Base-by-base conservation (phyloP, 768 basidiomycete genomes). In the Nevesoporus exiguus region DNA sequence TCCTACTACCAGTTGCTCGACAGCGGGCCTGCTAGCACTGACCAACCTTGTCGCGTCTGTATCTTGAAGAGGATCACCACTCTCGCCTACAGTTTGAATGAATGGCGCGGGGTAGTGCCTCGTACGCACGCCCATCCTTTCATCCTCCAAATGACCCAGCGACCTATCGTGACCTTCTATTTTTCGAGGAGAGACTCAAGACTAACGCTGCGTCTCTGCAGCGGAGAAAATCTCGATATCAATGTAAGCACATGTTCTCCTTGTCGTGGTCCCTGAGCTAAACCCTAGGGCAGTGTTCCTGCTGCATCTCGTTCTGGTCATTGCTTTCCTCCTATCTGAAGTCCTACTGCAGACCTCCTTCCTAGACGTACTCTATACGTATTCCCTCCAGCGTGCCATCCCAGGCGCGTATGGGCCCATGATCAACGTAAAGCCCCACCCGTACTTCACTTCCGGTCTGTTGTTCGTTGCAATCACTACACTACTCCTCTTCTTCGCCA, bases 121-220 rank as follows among this genome's bases (percentile, higher is more conserved):
- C 54, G 30, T 68, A 66, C 22, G 54, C 61, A 43, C 68, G 65
- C 37, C 62, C 66, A 33, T 72, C 78, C 1, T 85, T 77, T 64
- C 67, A 77, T 57, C 90, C 92, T 0, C 73, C 85, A 34, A 83
- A 83, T 63, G 93, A 95, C 69, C 77, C 77, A 47, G 78, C 86
- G 13, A 94, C 93, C 2, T 92, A 88, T 70, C 77, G 88, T 42
- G 96, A 99, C 68, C 75, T 99, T 14, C 79, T 98, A 22, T 75
- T 93, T 42, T 98, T 98, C 56, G 96, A 99, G 73, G 95, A 98
- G 67, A 80, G 96, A n/a, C 82, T 99, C 54, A 97, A 97, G 75
- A 88, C 89, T 19, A 98, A 89, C 65, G 93, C 92, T 6, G 81
- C 86, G n/a, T 81, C 78, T 56, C 76, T 95, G 15, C 86, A 88